Percentiles rank a stretch among this genome's conserved stretches.
Conservation (phyloP, 441 rosid species). For the Oxalis stricta region DNA sequence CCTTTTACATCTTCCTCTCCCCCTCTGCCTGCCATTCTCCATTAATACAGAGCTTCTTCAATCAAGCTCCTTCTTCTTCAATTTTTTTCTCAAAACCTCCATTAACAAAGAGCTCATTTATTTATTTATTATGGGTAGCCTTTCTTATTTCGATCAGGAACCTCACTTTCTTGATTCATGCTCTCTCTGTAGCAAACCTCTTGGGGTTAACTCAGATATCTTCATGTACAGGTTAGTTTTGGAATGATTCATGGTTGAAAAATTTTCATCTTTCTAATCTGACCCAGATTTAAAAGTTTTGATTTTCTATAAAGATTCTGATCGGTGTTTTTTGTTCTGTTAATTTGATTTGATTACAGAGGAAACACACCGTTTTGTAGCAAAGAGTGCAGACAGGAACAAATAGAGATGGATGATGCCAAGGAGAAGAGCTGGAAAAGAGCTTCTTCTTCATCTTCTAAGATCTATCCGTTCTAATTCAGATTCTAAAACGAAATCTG, state of each 20-base stretch:
- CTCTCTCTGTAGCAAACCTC: conserved; percentile 52
- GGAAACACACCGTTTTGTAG: conserved; percentile 88
- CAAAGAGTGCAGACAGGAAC: conserved; percentile 83
- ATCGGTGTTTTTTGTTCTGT: too few species aligned
- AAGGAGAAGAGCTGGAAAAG: conserved; percentile 43
- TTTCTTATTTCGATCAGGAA: conserved; percentile 12
- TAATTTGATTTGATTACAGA: conserved; percentile 36
- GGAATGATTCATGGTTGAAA: not conserved
- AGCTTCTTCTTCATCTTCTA: conserved; percentile 26
- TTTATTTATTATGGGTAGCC: not conserved
- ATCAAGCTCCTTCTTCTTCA: too few species aligned
- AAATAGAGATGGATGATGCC: conserved; percentile 63
- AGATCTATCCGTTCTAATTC: conserved; percentile 31
- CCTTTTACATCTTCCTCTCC: too few species aligned
- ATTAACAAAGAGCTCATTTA: too few species aligned
- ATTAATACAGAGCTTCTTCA: too few species aligned
- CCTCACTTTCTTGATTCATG: conserved; percentile 67
- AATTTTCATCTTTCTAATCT: not conserved
- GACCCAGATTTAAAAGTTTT: not conserved
- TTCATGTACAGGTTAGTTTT: conserved; percentile 75
- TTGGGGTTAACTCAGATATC: conserved; percentile 51
- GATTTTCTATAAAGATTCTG: too few species aligned
- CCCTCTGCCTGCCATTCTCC: too few species aligned
- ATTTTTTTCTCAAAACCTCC: too few species aligned
- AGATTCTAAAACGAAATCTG: conserved; percentile 18